Evolutionary conservation across 208 protist species (phyloP), one percentile per base, ranked within the genome.

Genomic region (Trypanosoma melophagium): DNA sequence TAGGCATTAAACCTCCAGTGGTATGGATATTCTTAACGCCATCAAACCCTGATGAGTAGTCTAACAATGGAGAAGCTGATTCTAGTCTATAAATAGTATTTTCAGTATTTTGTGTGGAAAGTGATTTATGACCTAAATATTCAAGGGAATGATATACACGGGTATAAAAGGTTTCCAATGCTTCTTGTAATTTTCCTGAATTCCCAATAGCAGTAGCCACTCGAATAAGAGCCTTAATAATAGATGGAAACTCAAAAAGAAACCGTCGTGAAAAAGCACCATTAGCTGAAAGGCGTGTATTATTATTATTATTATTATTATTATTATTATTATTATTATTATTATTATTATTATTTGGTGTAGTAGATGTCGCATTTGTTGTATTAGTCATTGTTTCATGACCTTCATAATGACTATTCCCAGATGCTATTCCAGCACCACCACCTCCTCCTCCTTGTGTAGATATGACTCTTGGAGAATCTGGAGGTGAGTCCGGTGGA

Each of bases 111-210:
- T 25, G 59, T 19, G 22, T 45, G 13, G 3, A 71, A 28, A 71
- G 71, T 2, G 74, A 69, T 38, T 84, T 81, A 8, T 66, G 60
- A 61, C 89, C 85, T 31, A 95, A 56, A 25, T 75, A 49, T 62
- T 88, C 86, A 9, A 93, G 71, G 22, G 80, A 77, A 9, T 63
- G 35, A 55, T 84, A 93, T 21, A 96, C 80, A 53, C 90, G 83
- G 21, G 45, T 75, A 66, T 90, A 94, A 76, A 89, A 94, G 17
- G 80, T 66, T 24, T 96, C 87, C 8, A 96, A 69, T 21, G 82
- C 87, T 47, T 92, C 83, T 69, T 77, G 87, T 54, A 96, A 28
- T 35, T 73, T 76, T 10, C 71, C 77, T 57, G 65, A 78, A 54
- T 67, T 63, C 21, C 83, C 76, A 54, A 92, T 62, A 14, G 73